Evolutionary conservation across 768 basidiomycete species (phyloP).

Genomic region (Xerocomellus chrysenteron): DNA sequence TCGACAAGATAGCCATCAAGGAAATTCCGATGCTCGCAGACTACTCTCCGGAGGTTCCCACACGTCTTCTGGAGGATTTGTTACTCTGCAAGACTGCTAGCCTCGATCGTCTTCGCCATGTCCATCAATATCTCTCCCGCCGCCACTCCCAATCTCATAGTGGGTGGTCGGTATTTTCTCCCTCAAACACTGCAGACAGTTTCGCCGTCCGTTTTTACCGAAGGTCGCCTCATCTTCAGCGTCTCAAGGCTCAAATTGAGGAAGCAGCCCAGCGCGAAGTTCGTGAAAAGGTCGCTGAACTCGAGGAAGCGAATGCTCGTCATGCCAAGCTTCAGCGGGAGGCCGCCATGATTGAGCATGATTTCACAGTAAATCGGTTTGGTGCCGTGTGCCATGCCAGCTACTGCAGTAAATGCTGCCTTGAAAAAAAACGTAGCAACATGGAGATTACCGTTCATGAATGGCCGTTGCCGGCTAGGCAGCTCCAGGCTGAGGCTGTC

Average conservation of each 20-base stretch:
- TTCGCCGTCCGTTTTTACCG: conserved; percentile 39
- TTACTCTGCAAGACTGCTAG: conserved; percentile 29
- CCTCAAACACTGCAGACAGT: conserved; percentile 6
- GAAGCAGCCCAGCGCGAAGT: conserved; percentile 19
- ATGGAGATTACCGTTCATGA: conserved; percentile 42
- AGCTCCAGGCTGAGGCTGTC: conserved; percentile 25
- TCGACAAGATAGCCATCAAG: conserved; percentile 27
- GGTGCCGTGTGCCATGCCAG: not conserved
- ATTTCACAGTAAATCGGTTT: not conserved
- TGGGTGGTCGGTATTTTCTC: conserved; percentile 36
- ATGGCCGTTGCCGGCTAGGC: conserved; percentile 43
- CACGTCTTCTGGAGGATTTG: conserved; percentile 23
- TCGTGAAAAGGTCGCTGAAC: conserved; percentile 29
- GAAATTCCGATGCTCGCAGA: conserved; percentile 27
- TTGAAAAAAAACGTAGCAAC: conserved; percentile 11
- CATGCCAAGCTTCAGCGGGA: conserved; percentile 18
- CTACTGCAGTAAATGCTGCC: conserved; percentile 31
- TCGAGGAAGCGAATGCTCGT: conserved; percentile 19
- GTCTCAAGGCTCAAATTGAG: conserved; percentile 33
- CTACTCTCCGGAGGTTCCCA: conserved; percentile 35
- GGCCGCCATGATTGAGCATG: conserved; percentile 6
- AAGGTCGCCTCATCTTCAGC: conserved; percentile 19
- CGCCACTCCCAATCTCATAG: conserved; percentile 23
- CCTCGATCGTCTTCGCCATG: conserved; percentile 27
- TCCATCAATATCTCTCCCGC: conserved; percentile 32